Conservation (phyloP, 2,329 filamentous ascomycete species). For the Septoria linicola region DNA sequence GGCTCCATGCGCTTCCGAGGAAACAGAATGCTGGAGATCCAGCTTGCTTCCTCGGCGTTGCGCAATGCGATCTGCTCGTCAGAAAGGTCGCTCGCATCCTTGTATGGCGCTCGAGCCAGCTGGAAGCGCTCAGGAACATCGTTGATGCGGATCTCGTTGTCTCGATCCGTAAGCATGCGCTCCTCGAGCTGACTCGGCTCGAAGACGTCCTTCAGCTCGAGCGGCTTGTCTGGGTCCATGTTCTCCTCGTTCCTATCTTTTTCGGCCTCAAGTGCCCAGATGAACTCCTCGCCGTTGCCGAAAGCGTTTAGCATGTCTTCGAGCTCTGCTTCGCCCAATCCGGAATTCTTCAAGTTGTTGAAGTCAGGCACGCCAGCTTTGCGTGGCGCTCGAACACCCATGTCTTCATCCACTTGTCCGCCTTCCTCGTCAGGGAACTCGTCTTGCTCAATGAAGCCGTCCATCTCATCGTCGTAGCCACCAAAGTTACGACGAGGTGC, state of each 20-base stretch:
- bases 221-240: constrained; percentile 73
- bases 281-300: constrained; percentile 91
- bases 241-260: constrained; percentile 78
- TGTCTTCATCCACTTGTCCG: constrained; percentile 74
- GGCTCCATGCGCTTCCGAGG: constrained; percentile 72
- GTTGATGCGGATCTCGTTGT: constrained; percentile 82
- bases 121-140: constrained; percentile 96
- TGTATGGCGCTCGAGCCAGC: constrained; percentile 84
- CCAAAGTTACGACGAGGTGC: constrained; percentile 44
- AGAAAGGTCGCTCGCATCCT: constrained; percentile 68
- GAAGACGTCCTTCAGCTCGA: constrained; percentile 96
- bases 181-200: constrained; percentile 93
- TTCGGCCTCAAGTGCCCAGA: constrained; percentile 88
- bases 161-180: constrained; percentile 91
- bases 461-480: constrained; percentile 73
- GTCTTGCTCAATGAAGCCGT: constrained; percentile 94
- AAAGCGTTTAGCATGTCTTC: constrained; percentile 97
- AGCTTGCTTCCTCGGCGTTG: constrained; percentile 79
- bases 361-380: constrained; percentile 67
- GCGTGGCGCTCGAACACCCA: constrained; percentile 80
- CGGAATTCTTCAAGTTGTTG: constrained; percentile 63
- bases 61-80: constrained; percentile 66
- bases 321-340: constrained; percentile 85
- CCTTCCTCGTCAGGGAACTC: constrained; percentile 83
- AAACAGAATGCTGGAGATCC: constrained; percentile 89